phyloP scores from a whole-genome alignment of 1,284 basidiomycete genomes.

The Entoloma clypeatum region DNA sequence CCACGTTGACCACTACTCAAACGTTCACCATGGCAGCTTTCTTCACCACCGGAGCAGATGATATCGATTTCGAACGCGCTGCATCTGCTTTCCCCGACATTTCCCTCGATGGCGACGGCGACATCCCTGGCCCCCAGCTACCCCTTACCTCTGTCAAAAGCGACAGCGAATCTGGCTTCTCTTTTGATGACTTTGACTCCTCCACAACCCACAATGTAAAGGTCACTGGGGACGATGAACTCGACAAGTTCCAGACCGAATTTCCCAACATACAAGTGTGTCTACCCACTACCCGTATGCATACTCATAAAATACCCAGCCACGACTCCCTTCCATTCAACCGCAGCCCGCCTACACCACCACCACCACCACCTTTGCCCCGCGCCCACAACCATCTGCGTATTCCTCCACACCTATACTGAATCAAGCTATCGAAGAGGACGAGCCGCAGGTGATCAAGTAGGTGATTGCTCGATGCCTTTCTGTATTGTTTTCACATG shows the following conservation, averaged over 20 bases:
- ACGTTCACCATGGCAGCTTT: slow-evolving; percentile 29
- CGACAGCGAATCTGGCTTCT: slow-evolving; percentile 43
- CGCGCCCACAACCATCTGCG: slow-evolving; percentile 66
- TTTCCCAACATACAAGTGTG: slow-evolving; percentile 79
- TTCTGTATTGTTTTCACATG: background rate
- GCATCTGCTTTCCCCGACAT: slow-evolving; percentile 86
- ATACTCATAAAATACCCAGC: slow-evolving; percentile 17
- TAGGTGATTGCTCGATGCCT: slow-evolving; percentile 34
- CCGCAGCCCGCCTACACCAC: slow-evolving; percentile 45
- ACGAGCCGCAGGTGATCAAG: slow-evolving; percentile 89
- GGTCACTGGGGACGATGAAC: slow-evolving; percentile 84
- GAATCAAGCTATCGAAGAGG: slow-evolving; percentile 66
- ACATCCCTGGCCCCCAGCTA: slow-evolving; percentile 45
- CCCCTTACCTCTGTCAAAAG: slow-evolving; percentile 28
- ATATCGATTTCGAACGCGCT: slow-evolving; percentile 75
- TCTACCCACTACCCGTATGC: slow-evolving; percentile 10
- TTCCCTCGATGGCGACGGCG: slow-evolving; percentile 61
- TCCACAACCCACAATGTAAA: slow-evolving; percentile 54
- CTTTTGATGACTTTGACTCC: slow-evolving; percentile 61
- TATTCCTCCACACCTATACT: slow-evolving; percentile 71
- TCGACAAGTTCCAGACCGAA: slow-evolving; percentile 86
- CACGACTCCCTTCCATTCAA: slow-evolving; percentile 26
- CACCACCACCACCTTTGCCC: slow-evolving; percentile 59
- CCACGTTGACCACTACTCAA: slow-evolving; percentile 15
- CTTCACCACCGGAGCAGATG: slow-evolving; percentile 32